Base-by-base conservation (phyloP, 495 filamentous ascomycete genomes). In the Aspergillus steynii region DNA sequence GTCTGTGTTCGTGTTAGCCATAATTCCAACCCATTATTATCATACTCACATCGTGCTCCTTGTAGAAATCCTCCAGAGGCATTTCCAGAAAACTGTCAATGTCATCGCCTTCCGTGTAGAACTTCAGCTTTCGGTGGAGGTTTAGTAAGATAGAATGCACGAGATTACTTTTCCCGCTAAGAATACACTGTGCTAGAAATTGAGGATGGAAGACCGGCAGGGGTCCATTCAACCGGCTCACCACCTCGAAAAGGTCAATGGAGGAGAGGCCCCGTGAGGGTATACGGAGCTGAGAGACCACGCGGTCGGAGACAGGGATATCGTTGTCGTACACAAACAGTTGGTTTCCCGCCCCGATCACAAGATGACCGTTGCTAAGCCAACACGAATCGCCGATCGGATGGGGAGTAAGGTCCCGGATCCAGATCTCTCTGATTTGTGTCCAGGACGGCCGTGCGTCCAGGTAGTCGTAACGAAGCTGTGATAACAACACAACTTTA, bases 181-280 rank as follows among this genome's bases (percentile, higher is more conserved):
- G 80, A 29, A 97, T 93, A 64, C 90, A 93, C 71, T 97, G 93
- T 59, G 89, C 87, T 7, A 99, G 72, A 62, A 96, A 92, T 66
- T 96, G 92, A 7, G 96, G 96, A 65, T 99, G 95, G 68, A 93
- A 99, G 7, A 96, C 84, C 5, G 96, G 94, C 32, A 97, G 77
- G 15, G 93, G 90, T 0, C 91, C 91, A 68, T 97, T 97, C 46
- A 98, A 74, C 51, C 88, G 79, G 57, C 88, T 88, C 29, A 96
- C 89, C 12, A 93, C 83, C 6, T 92, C 86, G 64, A 96, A 96
- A 14, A 97, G 72, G 67, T 94, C 87, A 4, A 85, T 69, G 2
- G 71, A 70, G 27, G 68, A 58, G 20, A 73, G 66, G 15, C 83
- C 72, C n/a, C 81, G 79, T 32, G 82, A 75, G 12, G 88, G 83